A percentile compares a stretch with the other conserved stretches of the same genome.
phyloP scores from a whole-genome alignment of 2,329 filamentous ascomycete genomes.

The Trichothecium roseum region DNA sequence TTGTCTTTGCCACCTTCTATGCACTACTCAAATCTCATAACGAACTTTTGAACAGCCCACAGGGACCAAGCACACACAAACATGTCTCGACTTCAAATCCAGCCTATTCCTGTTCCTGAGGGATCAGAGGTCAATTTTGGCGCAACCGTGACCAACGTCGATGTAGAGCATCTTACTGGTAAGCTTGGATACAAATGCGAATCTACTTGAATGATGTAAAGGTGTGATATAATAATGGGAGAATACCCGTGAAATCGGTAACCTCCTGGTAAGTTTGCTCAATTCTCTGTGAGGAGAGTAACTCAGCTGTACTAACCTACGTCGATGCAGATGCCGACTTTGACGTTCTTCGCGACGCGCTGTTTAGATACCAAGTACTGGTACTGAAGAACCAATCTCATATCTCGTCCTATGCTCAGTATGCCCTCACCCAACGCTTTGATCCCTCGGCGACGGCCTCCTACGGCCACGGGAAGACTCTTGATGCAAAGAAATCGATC shows the following conservation, averaged over 20 bases:
- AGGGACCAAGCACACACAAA: too few relatives aligned
- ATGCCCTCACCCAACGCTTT: slow-evolving; percentile 62
- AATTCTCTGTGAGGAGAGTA: background rate
- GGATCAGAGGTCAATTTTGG: slow-evolving; percentile 46
- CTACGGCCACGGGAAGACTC: slow-evolving; percentile 69
- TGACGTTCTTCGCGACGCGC: slow-evolving; percentile 47
- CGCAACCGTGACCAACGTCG: slow-evolving; percentile 43
- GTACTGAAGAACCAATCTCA: slow-evolving; percentile 59
- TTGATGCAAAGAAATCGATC: slow-evolving; percentile 53
- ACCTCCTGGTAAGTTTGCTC: slow-evolving; percentile 40
- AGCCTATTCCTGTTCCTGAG: slow-evolving; percentile 23
- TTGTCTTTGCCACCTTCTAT: too few relatives aligned
- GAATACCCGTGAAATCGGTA: slow-evolving; percentile 51
- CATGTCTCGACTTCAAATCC: slow-evolving; percentile 16
- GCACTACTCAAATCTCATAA: too few relatives aligned
- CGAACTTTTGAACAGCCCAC: too few relatives aligned
- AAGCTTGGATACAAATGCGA: slow-evolving; percentile 18
- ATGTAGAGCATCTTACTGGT: slow-evolving; percentile 54
- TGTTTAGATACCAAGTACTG: slow-evolving; percentile 60
- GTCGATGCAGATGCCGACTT: slow-evolving; percentile 48
- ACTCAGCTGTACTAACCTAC: slow-evolving; percentile 7
- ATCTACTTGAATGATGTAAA: slow-evolving; percentile 1
- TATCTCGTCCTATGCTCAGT: slow-evolving; percentile 60
- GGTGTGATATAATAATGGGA: slow-evolving; percentile 20
- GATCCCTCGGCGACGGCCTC: slow-evolving; percentile 52